phyloP scores from a whole-genome alignment of 176 grass and related monocot genomes.

The Thalia dealbata region DNA sequence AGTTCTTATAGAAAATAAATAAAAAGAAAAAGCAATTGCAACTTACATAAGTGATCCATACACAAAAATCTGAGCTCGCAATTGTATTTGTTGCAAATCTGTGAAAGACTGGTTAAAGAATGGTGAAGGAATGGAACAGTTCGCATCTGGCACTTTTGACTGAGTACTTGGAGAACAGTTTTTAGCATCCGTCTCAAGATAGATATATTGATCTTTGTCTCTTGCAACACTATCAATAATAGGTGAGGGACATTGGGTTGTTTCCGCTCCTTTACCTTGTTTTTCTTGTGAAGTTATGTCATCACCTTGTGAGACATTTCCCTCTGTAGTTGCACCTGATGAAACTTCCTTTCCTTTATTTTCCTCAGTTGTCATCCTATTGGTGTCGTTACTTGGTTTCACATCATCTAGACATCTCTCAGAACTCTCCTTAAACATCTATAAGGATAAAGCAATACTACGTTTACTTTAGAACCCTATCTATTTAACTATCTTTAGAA shows the following conservation, averaged over 20 bases:
- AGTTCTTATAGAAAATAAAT: slow-evolving; percentile 14
- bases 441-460: neutral
- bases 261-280: slow-evolving; percentile 38
- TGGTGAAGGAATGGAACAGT: slow-evolving; percentile 17
- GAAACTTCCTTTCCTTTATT: slow-evolving; percentile 27
- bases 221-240: slow-evolving; percentile 13
- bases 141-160: slow-evolving; percentile 30
- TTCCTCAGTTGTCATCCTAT: slow-evolving; percentile 21
- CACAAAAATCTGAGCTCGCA: slow-evolving; percentile 44
- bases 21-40: slow-evolving; percentile 18
- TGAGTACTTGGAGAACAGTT: slow-evolving; percentile 18
- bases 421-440: slow-evolving; percentile 5
- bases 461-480: neutral
- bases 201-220: slow-evolving; percentile 35
- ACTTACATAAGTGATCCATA: slow-evolving; percentile 95
- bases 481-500: neutral
- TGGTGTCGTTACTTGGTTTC: slow-evolving; percentile 8
- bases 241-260: slow-evolving; percentile 18
- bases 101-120: slow-evolving; percentile 23
- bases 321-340: slow-evolving; percentile 16
- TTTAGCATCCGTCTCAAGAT: slow-evolving; percentile 36
- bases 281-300: slow-evolving; percentile 22
- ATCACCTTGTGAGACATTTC: slow-evolving; percentile 10
- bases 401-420: neutral
- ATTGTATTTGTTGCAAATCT: slow-evolving; percentile 33